Evolutionary conservation across 352 stramenopile genomes (phyloP).

Genomic region (Globisporangium emineosum): DNA sequence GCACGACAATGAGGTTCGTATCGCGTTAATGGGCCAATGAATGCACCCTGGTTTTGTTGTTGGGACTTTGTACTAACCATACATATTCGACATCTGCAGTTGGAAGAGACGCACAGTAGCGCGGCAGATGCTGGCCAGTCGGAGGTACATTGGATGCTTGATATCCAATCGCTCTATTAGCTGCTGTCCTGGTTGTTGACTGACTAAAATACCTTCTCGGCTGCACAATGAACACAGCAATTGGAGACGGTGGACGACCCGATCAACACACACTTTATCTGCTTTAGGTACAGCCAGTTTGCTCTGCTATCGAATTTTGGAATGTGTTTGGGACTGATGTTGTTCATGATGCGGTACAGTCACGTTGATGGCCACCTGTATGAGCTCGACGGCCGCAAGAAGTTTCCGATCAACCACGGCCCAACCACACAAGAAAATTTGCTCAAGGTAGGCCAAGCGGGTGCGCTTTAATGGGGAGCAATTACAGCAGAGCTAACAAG

Average conservation of each 20-base stretch:
- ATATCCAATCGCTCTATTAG: background rate
- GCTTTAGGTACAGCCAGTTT: slow-evolving; percentile 75
- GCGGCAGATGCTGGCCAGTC: slow-evolving; percentile 90
- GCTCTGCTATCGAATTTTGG: background rate
- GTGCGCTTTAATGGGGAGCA: background rate
- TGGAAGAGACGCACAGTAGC: slow-evolving; percentile 91
- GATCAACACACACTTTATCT: slow-evolving; percentile 97
- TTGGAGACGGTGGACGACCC: slow-evolving; percentile 89
- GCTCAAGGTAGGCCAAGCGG: slow-evolving; percentile 53
- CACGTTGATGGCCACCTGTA: slow-evolving; percentile 91
- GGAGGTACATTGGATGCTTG: slow-evolving; percentile 31
- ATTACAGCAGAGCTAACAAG: background rate
- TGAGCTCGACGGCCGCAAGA: slow-evolving; percentile 95
- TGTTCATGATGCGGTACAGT: slow-evolving; percentile 22
- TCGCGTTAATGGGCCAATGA: background rate
- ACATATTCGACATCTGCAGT: slow-evolving; percentile 24
- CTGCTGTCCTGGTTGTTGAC: background rate
- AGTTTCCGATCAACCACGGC: slow-evolving; percentile 93
- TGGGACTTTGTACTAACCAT: background rate
- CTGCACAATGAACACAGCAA: slow-evolving; percentile 41
- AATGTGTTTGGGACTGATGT: background rate
- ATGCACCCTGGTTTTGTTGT: background rate
- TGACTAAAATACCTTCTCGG: background rate
- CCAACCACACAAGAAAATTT: slow-evolving; percentile 81
- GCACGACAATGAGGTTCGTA: slow-evolving; percentile 81